A percentile compares a stretch with the other conserved stretches of the same genome.
Evolutionary conservation across 768 basidiomycete genomes (phyloP).

Genomic region (Gloeopeniophorella convolvens): DNA sequence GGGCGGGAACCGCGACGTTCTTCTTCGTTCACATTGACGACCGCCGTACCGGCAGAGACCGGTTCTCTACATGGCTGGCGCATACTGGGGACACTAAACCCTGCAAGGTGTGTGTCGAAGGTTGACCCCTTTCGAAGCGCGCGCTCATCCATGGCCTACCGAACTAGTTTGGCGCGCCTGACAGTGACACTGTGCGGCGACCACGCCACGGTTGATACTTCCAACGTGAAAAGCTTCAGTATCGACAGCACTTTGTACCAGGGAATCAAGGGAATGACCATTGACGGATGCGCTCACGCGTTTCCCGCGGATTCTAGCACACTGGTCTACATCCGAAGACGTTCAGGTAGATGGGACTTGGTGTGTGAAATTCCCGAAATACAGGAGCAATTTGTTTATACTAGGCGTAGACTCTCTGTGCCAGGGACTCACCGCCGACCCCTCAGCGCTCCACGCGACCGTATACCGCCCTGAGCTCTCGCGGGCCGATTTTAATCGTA

Average conservation of each 20-base stretch:
- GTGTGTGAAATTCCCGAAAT: not conserved
- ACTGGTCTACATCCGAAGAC: not conserved
- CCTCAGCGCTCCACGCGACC: constrained; percentile 28
- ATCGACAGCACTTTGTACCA: not conserved
- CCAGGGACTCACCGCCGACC: not conserved
- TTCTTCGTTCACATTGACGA: constrained; percentile 61
- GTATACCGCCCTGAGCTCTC: constrained; percentile 55
- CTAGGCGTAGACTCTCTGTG: constrained; percentile 3
- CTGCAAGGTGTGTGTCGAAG: constrained; percentile 52
- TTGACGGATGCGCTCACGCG: constrained; percentile 1
- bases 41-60: constrained; percentile 58
- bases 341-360: constrained; percentile 6
- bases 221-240: constrained; percentile 25
- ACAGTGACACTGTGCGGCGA: constrained; percentile 22
- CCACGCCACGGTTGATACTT: constrained; percentile 19
- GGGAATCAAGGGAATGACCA: constrained; percentile 10
- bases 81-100: constrained; percentile 50
- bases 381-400: too few species aligned
- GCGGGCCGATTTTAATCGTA: constrained; percentile 50
- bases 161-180: constrained; percentile 35
- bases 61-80: constrained; percentile 68
- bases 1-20: not conserved
- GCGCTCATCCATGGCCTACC: too few species aligned
- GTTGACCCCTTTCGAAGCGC: not conserved
- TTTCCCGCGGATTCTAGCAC: not conserved